Conservation (phyloP, 441 rosid species). For the Brassica hybrid region DNA sequence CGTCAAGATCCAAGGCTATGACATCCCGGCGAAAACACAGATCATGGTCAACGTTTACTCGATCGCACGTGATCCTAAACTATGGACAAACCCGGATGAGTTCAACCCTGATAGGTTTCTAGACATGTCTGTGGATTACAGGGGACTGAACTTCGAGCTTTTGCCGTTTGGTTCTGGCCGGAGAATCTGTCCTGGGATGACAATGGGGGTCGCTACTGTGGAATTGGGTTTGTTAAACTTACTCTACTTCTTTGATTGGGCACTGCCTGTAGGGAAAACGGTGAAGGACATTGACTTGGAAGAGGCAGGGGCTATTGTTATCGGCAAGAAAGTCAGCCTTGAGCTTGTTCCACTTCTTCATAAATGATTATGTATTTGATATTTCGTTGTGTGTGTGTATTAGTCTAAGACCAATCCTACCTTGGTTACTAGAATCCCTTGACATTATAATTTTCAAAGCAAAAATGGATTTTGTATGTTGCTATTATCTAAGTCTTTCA, state of each 20-base stretch:
- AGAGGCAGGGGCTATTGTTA: constrained; percentile 16
- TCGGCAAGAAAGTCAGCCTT: constrained; percentile 6
- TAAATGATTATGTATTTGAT: background rate
- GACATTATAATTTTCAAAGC: background rate
- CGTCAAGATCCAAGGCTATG: constrained; percentile 35
- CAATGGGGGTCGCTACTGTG: constrained; percentile 8
- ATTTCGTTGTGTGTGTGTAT: background rate
- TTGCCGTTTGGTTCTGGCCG: constrained; percentile 45
- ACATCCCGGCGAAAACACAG: constrained; percentile 20
- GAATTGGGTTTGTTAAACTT: constrained; percentile 36
- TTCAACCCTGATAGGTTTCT: constrained; percentile 41
- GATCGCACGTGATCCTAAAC: constrained; percentile 39
- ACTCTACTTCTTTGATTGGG: constrained; percentile 51
- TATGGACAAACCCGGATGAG: constrained; percentile 35
- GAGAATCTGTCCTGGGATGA: constrained; percentile 37
- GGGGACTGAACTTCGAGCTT: constrained; percentile 27
- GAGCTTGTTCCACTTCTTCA: constrained; percentile 3
- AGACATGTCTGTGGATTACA: constrained; percentile 22
- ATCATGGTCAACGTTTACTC: constrained; percentile 37
- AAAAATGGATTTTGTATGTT: background rate
- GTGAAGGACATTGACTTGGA: constrained; percentile 37
- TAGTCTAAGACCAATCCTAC: background rate
- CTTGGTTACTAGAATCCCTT: background rate
- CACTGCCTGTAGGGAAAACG: constrained; percentile 30
- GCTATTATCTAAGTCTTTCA: background rate